These are phyloP conservation scores for Phlebopus sp. DNA, from an alignment of 1,284 basidiomycete genomes.

Conservation along the genomic window DNA sequence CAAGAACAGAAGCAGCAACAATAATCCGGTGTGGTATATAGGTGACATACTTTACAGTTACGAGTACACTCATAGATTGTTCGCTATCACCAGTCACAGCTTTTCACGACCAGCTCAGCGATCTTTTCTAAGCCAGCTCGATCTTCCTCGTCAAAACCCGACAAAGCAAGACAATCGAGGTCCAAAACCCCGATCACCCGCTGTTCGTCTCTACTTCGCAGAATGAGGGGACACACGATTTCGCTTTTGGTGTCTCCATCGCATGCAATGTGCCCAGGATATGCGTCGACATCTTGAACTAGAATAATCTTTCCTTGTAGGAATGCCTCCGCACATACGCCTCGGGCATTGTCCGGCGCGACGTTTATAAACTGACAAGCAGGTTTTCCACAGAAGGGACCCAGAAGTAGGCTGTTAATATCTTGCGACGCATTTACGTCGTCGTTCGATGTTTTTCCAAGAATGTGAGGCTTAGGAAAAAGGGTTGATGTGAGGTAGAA, in stretches of 20 bases:
- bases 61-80: conserved; percentile 6
- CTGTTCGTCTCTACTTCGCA: conserved; percentile 32
- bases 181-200: conserved; percentile 76
- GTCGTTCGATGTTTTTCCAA: conserved; percentile 13
- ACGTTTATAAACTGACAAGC: conserved; percentile 81
- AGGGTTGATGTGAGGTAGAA: conserved; percentile 76
- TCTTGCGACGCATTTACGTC: conserved; percentile 7
- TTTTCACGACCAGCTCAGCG: conserved; percentile 53
- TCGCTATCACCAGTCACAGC: conserved; percentile 54
- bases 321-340: conserved; percentile 83
- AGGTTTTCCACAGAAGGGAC: conserved; percentile 86
- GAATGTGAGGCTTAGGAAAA: conserved; percentile 50
- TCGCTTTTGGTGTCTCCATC: conserved; percentile 86
- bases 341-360: conserved; percentile 53
- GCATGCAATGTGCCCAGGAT: conserved; percentile 89
- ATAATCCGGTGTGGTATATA: not conserved
- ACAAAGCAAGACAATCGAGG: conserved; percentile 74
- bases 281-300: conserved; percentile 71
- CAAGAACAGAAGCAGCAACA: conserved; percentile 35
- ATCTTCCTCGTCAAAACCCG: conserved; percentile 77
- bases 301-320: conserved; percentile 53
- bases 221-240: conserved; percentile 75
- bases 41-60: conserved; percentile 8
- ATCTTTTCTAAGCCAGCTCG: conserved; percentile 69
- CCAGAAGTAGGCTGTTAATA: conserved; percentile 54